Base-by-base conservation (phyloP, 1,284 basidiomycete species). In the Agroathelia rolfsii region DNA sequence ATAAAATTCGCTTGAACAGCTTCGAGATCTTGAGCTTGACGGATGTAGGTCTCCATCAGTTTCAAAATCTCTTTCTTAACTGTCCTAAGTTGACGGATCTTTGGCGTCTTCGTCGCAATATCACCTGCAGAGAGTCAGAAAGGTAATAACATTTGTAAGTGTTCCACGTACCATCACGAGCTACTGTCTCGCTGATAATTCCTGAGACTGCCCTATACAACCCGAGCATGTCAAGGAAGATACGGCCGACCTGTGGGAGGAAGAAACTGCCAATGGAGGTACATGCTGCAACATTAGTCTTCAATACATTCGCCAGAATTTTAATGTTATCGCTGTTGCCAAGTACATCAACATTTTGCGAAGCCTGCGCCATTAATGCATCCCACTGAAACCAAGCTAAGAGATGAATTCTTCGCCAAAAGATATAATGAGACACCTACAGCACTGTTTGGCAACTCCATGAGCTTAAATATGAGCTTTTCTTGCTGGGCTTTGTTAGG, bases 11-110 rank as follows among this genome's bases (percentile, higher is more conserved):
- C 65, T 55, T 95, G 95, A 41, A 97, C 86, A 11, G 82, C 73
- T 33, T 98, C 92, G 17, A 96, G 70, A 51, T 98, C 94, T 55
- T 97, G 93, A 8, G 94, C 92, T 58, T 90, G 89, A 60, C 81
- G 85, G 58, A 98, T 86, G 59, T 97, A 97, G 2, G 90, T 97
- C 60, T 98, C 95, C 70, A 98, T 92, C 35, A 95, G 62, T 59
- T 90, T 93, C 47, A 99, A 61, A 32, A 98, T 92, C 59, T 99
- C 95, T 66, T 98, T 98, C 66, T 98, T 98, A 53, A 98, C 94
- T 4, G 95, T 97, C 35, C 95, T 74, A 38, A 98, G 64, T 41
- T 89, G 82, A 42, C 95, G 78, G 45, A 98, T 79, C 71, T 95
- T 95, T 4, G 94, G 94, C 3, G 94, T 98, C 63, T 95, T 95